phyloP scores from a whole-genome alignment of 345 rosid genomes.

The Eutrema heterophyllum region DNA sequence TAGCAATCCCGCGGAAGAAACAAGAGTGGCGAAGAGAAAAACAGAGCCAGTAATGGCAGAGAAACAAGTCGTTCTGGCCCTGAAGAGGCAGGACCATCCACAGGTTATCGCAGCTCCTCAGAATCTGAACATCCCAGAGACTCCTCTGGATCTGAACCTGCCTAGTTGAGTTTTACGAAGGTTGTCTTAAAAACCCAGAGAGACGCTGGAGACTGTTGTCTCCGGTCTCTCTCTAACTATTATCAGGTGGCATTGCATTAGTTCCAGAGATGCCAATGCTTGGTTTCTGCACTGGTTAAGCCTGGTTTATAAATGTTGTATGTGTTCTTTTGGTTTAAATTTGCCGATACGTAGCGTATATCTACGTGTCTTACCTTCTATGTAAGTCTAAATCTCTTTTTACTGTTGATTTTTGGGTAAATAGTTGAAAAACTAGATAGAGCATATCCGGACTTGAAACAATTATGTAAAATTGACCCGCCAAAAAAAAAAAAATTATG shows the following conservation, averaged over 20 bases:
- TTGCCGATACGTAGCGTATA: not conserved
- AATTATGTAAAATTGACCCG: not conserved
- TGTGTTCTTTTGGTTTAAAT: not conserved
- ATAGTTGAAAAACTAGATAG: not conserved
- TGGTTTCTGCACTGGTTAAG: not conserved
- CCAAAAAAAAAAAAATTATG: not conserved
- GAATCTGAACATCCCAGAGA: not conserved
- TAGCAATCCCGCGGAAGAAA: conserved; percentile 9
- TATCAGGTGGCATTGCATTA: not conserved
- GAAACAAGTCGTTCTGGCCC: conserved; percentile 27
- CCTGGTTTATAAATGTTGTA: not conserved
- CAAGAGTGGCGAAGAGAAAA: conserved; percentile 17
- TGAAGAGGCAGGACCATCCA: conserved; percentile 8
- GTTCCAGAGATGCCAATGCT: not conserved
- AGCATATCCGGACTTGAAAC: not conserved
- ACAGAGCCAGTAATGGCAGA: conserved; percentile 9
- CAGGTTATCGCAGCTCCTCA: conserved; percentile 3
- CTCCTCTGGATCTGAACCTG: conserved; percentile 23
- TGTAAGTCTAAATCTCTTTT: not conserved
- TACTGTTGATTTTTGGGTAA: not conserved
- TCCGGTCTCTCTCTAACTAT: not conserved
- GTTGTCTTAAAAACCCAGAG: not conserved
- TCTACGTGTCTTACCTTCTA: not conserved
- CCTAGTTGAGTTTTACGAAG: conserved; percentile 13
- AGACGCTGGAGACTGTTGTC: not conserved